Evolutionary conservation across 257 asterid genomes (phyloP), one percentile per base, ranked within the genome.

Genomic region (Penstemon eatonii): DNA sequence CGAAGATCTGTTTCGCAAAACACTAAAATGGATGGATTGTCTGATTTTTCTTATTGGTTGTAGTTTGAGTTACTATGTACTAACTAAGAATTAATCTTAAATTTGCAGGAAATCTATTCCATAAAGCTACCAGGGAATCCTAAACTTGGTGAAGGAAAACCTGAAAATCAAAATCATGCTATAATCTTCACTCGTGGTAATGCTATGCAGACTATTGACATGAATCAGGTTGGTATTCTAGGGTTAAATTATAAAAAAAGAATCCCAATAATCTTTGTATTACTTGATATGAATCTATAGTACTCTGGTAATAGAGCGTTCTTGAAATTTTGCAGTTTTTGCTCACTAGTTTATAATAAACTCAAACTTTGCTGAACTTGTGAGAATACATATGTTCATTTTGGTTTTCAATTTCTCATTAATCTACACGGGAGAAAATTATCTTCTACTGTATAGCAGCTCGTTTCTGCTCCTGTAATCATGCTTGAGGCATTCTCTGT

Each of bases 111-210:
- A 82, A 86, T 94, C 37, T 94, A 94, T 79, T 94, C 97, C 11
- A 79, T 94, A 67, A 94, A 88, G 76, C 77, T 94, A 76, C 99
- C 99, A 44, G 99, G 99, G 66, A 86, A 91, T 82, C 99, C 99
- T 58, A 91, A 91, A 83, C 85, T 94, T 69, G 99, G 99, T 78
- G 99, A 93, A 87, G 99, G 99, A 74, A 93, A 93, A 74, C 99
- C 99, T 39, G 99, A 93, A 86, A 93, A 93, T 87, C 99, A 93
- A 76, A 93, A 93, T 83, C 99, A 93, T 73, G 99, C 99, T 63
- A 75, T 93, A 25, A 68, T 93, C 63, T 93, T 93, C 79, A 90
- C 99, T 19, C 97, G 99, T 63, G 99, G 99, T 53, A 85, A 84
- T 84, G 99, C 99, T 73, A 77, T 94, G 66, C 99, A 94, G 80